These are phyloP conservation scores for Boletales sp. DNA, from an alignment of 768 basidiomycete species.

Conservation along the genomic window DNA sequence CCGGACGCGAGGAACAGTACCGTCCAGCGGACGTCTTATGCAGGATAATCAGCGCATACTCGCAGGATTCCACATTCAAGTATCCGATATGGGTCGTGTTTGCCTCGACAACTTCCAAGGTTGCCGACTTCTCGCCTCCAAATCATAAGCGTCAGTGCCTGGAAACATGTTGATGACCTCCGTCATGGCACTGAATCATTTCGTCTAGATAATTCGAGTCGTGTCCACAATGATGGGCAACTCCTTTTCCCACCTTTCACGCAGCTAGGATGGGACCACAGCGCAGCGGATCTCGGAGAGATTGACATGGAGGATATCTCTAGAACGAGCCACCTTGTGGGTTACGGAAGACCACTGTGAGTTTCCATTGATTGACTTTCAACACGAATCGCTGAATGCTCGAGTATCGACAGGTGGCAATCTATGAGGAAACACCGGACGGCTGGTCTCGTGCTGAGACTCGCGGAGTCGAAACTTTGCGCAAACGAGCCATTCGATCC, in stretches of 20 bases:
- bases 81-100: constrained; percentile 15
- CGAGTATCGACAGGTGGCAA: no score
- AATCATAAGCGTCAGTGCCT: neutral
- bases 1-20: neutral
- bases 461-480: neutral
- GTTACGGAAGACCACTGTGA: neutral
- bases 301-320: neutral
- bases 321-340: no score
- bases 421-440: no score
- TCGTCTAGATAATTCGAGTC: constrained; percentile 6
- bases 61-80: neutral
- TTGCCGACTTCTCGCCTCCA: constrained; percentile 4
- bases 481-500: neutral
- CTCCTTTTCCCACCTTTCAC: constrained; percentile 7
- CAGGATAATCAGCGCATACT: constrained; percentile 5
- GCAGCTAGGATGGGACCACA: constrained; percentile 15
- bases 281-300: neutral
- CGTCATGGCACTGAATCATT: no score
- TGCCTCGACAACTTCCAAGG: constrained; percentile 11
- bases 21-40: constrained; percentile 6
- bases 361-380: neutral
- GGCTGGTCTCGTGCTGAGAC: no score
- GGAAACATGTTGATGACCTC: no score
- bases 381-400: no score
- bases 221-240: neutral